A percentile compares a stretch with the other conserved stretches of the same genome.
Evolutionary conservation across 352 stramenopile genomes (phyloP).

Genomic region (Globisporangium alternatum): DNA sequence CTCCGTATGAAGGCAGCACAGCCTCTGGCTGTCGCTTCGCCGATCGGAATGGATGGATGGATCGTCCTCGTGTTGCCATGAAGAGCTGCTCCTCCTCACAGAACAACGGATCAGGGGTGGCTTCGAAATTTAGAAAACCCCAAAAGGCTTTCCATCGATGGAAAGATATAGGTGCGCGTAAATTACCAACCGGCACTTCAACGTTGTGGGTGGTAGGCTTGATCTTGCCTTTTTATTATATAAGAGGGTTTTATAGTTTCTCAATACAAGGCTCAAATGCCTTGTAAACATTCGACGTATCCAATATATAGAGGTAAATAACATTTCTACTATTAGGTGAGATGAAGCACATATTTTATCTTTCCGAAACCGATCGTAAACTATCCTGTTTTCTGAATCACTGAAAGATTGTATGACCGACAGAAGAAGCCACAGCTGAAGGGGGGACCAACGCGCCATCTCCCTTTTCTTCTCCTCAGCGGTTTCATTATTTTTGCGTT

Average conservation of each 20-base stretch:
- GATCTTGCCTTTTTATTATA: not conserved
- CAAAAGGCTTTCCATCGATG: not conserved
- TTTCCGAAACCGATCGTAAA: not conserved
- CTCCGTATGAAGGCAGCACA: not conserved
- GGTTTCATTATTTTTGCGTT: conserved; percentile 9
- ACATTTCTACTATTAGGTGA: not conserved
- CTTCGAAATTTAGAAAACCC: conserved; percentile 29
- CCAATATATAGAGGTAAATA: not conserved
- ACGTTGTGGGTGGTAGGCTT: not conserved
- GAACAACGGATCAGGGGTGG: conserved; percentile 18
- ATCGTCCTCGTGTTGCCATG: not conserved
- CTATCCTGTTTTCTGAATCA: not conserved
- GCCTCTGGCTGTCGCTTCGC: not conserved
- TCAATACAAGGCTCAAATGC: not conserved
- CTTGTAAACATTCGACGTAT: not conserved
- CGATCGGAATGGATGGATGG: not conserved
- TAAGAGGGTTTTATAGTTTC: not conserved
- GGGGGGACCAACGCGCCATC: conserved; percentile 2
- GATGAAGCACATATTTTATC: not conserved
- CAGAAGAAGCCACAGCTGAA: conserved; percentile 1
- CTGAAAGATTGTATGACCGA: conserved; percentile 4
- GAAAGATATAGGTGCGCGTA: conserved; percentile 8
- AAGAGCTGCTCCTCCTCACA: not conserved
- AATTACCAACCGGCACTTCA: conserved; percentile 11
- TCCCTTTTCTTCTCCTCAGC: not conserved